Evolutionary conservation across 805 yeast species (phyloP).

Genomic region (Kurtzmaniella cleridarum): DNA sequence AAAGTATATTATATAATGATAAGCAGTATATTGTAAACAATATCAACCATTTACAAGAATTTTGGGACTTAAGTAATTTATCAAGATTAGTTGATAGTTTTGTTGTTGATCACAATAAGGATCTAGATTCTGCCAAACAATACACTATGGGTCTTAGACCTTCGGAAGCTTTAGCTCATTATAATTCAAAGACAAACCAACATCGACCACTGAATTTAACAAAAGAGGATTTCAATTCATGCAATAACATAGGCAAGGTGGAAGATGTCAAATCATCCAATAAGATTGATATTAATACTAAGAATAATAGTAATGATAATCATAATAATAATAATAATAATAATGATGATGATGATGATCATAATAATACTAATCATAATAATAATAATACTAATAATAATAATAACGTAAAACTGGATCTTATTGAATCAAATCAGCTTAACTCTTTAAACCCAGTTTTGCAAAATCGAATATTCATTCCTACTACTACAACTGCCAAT

Average conservation of each 20-base stretch:
- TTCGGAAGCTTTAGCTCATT: background rate
- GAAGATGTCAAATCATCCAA: too few species aligned
- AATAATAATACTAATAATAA: too few species aligned
- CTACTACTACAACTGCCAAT: background rate
- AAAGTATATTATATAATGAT: background rate
- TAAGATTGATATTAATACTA: too few species aligned
- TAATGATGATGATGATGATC: too few species aligned
- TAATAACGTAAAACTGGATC: too few species aligned
- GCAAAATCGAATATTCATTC: background rate
- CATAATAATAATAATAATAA: too few species aligned
- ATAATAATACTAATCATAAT: too few species aligned
- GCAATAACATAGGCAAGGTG: too few species aligned
- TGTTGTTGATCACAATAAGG: conserved; percentile 5
- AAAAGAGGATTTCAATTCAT: too few species aligned
- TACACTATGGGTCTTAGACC: conserved; percentile 1
- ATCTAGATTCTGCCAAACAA: conserved; percentile 2
- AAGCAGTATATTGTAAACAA: conserved; percentile 2
- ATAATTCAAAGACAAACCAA: background rate
- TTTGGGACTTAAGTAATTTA: conserved; percentile 6
- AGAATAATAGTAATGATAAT: too few species aligned
- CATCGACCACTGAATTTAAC: too few species aligned
- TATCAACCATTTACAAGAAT: conserved; percentile 1
- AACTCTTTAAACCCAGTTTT: background rate
- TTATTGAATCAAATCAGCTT: too few species aligned
- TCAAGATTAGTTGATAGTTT: conserved; percentile 8